Base-by-base conservation (phyloP, 768 basidiomycete species). In the Leccinum aurantiacum region DNA sequence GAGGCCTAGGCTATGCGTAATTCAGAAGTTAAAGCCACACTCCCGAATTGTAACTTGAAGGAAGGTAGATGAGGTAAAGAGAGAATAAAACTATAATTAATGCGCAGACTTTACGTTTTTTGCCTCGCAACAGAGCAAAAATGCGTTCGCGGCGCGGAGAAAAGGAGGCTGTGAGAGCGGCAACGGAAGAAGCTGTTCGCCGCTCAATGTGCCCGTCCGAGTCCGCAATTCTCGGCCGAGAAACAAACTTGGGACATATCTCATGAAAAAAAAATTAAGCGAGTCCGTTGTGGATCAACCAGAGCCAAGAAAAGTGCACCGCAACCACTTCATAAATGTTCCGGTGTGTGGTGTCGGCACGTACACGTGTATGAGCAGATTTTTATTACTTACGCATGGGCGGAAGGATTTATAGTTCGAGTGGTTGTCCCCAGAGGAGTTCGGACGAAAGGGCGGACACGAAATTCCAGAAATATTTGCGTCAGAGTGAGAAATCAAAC, bases 91-190 rank as follows among this genome's bases (percentile, higher is more conserved):
- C 19, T 11, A 52, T 56, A 59, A 61, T 59, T 58, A 10, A 37
- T 60, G 54, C 46, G 60, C 51, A 47, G 61, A 65, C 62, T 72
- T 46, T 72, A 70, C 69, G 68, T 72, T 63, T 47, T 53, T 48
- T 11, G 55, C 63, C 56, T 70, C 52, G 52, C 59, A 49, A 71
- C 64, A 57, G 35, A 46, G 41, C 15, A 53, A 64, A 54, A 61
- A 60, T 41, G 62, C 48, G 54, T 60, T 14, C 55, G 50, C 62
- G 50, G 61, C 46, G 58, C 66, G 70, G 63, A 60, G 57, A 2
- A n/a, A 68, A 59, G 61, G 62, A 55, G 70, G 66, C 55, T 61
- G 59, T 67, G 50, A 48, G 25, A 35, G 50, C 41, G 49, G 60
- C 54, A 59, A 67, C 58, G 19, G 58, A 38, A 54, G 31, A 56